phyloP scores from a whole-genome alignment of 306 rosid species.

The Rosa rugosa region DNA sequence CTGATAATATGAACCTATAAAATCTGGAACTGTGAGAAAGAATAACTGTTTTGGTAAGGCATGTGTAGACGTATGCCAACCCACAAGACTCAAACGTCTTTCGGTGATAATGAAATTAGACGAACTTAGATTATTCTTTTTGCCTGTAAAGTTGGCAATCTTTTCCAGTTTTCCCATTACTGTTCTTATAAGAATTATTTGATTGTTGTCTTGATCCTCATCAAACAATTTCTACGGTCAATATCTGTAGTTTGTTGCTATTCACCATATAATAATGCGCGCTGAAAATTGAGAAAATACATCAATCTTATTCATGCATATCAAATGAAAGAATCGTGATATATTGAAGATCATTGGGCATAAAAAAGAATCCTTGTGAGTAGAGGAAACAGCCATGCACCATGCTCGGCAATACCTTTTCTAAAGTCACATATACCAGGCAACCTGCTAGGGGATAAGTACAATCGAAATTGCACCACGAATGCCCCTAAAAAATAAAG shows the following conservation, averaged over 20 bases:
- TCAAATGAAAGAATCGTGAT: neutral
- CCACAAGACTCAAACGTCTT: conserved; percentile 1
- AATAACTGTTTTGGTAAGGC: neutral
- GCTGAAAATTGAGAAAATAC: neutral
- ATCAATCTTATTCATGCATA: neutral
- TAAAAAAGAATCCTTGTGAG: neutral
- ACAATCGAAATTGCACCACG: neutral
- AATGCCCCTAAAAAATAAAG: neutral
- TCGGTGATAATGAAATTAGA: conserved; percentile 24
- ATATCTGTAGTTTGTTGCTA: neutral
- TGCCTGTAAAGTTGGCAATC: conserved; percentile 34
- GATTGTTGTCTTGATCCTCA: neutral
- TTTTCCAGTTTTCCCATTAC: conserved; percentile 17
- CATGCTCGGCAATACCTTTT: neutral
- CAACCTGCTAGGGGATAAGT: neutral
- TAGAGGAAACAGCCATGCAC: neutral
- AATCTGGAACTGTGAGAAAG: neutral
- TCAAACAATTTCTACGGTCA: neutral
- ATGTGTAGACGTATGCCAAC: conserved; percentile 13
- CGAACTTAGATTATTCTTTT: conserved; percentile 2
- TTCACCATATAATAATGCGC: neutral
- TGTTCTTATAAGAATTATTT: neutral
- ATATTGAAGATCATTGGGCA: neutral
- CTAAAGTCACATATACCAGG: neutral
- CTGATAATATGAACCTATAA: neutral